phyloP scores from a whole-genome alignment of 768 basidiomycete genomes.

The Pholiota conissans region DNA sequence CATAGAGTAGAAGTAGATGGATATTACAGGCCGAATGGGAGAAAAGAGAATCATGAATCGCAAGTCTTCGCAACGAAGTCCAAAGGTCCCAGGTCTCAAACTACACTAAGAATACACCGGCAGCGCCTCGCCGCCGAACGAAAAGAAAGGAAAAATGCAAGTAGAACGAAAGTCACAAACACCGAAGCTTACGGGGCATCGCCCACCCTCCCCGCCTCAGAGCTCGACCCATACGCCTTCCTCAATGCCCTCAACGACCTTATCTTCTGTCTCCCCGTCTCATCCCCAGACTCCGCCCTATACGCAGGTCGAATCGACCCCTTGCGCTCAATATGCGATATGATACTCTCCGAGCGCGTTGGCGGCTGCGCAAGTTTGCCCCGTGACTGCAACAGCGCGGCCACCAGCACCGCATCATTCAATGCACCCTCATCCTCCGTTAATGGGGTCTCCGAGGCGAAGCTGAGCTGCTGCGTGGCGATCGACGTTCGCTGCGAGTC shows the following conservation, averaged over 20 bases:
- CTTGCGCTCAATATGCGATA: constrained; percentile 20
- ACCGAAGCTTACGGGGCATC: not conserved
- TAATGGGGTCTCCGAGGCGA: not conserved
- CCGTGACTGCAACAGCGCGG: constrained; percentile 16
- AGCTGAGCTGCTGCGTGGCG: not conserved
- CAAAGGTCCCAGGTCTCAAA: not conserved
- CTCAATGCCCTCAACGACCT: not conserved
- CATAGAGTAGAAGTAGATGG: not conserved
- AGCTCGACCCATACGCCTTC: not conserved
- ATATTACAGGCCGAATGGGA: not conserved
- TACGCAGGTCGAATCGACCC: constrained; percentile 17
- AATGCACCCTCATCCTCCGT: not conserved
- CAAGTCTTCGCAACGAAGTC: not conserved
- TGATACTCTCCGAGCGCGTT: constrained; percentile 13
- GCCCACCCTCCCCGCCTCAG: no score
- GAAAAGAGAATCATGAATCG: not conserved
- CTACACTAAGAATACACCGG: not conserved
- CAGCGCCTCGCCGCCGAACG: not conserved
- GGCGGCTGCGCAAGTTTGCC: constrained; percentile 1
- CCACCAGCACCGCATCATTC: constrained; percentile 10
- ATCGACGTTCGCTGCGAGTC: not conserved
- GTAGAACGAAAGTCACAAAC: not conserved
- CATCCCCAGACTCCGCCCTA: not conserved
- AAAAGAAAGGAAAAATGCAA: not conserved
- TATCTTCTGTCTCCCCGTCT: not conserved